Conservation (phyloP, 2,329 filamentous ascomycete species). For the Colletotrichum chlorophyti region DNA sequence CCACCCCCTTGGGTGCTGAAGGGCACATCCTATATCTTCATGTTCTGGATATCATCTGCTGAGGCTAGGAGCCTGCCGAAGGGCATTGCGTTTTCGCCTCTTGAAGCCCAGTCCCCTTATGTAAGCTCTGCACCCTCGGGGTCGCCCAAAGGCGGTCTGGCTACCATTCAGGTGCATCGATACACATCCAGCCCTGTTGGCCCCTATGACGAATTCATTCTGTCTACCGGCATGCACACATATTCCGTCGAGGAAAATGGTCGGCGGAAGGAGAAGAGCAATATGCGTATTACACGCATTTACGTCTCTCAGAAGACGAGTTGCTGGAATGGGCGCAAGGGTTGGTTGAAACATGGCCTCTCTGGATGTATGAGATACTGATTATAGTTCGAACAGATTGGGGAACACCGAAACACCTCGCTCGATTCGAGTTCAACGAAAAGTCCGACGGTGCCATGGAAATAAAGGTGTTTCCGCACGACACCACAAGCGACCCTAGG, state of each 20-base stretch:
- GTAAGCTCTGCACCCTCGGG: slow-evolving; percentile 42
- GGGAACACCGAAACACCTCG: slow-evolving; percentile 64
- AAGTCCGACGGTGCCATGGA: slow-evolving; percentile 41
- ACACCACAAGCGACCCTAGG: slow-evolving; percentile 36
- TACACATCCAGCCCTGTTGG: slow-evolving; percentile 58
- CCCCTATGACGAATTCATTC: slow-evolving; percentile 58
- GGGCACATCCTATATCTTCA: slow-evolving; percentile 50
- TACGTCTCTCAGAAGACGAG: slow-evolving; percentile 61
- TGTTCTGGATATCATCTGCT: slow-evolving; percentile 43
- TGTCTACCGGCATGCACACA: slow-evolving; percentile 53
- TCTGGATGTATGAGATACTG: too few species aligned
- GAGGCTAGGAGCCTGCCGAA: slow-evolving; percentile 38
- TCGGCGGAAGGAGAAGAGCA: slow-evolving; percentile 39
- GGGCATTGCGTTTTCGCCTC: slow-evolving; percentile 49
- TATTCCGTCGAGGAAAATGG: slow-evolving; percentile 44
- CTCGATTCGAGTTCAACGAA: slow-evolving; percentile 53
- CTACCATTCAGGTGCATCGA: slow-evolving; percentile 56
- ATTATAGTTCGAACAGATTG: slow-evolving; percentile 56
- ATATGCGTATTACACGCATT: slow-evolving; percentile 54
- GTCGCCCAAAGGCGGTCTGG: slow-evolving; percentile 49
- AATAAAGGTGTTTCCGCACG: slow-evolving; percentile 53
- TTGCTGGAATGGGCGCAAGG: slow-evolving; percentile 58
- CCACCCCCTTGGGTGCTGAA: slow-evolving; percentile 49
- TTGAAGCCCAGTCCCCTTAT: slow-evolving; percentile 50
- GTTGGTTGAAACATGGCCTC: slow-evolving; percentile 46